Evolutionary conservation across 495 filamentous ascomycete species (phyloP).

Genomic region (Cercophora newfieldiana): DNA sequence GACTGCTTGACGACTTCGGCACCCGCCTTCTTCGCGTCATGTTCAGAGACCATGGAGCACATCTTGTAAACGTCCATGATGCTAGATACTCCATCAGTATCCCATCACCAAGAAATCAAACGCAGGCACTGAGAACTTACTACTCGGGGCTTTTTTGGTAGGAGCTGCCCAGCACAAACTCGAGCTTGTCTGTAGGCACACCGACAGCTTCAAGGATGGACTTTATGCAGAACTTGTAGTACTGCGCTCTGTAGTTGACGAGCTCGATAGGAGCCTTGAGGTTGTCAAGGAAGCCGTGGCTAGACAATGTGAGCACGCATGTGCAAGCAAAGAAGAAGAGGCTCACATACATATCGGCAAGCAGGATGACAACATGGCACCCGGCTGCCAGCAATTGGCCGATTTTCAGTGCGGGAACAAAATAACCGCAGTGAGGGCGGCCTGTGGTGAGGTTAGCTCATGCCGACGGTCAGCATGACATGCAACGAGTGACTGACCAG

Average conservation of each 20-base stretch:
- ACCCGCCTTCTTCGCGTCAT: slow-evolving; percentile 82
- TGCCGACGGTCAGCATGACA: not conserved
- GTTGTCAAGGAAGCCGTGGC: slow-evolving; percentile 76
- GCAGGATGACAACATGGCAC: slow-evolving; percentile 76
- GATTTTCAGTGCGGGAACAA: slow-evolving; percentile 82
- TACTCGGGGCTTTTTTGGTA: slow-evolving; percentile 76
- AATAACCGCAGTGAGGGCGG: slow-evolving; percentile 60
- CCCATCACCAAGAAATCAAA: not conserved
- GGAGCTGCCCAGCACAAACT: slow-evolving; percentile 79
- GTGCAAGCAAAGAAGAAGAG: not conserved
- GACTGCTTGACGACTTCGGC: slow-evolving; percentile 93
- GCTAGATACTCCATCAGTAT: slow-evolving; percentile 8
- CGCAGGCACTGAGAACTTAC: not conserved
- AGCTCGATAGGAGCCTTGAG: slow-evolving; percentile 85
- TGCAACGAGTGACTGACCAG: slow-evolving; percentile 66
- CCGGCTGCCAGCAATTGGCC: slow-evolving; percentile 84
- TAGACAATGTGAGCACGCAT: not conserved
- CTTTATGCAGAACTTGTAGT: slow-evolving; percentile 68
- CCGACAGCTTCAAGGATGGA: slow-evolving; percentile 67
- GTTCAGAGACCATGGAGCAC: slow-evolving; percentile 54
- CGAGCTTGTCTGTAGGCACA: slow-evolving; percentile 73
- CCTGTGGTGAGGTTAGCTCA: slow-evolving; percentile 15
- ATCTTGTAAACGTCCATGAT: slow-evolving; percentile 73
- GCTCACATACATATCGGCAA: slow-evolving; percentile 62
- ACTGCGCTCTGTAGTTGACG: slow-evolving; percentile 73